Base-by-base conservation (phyloP, 2,329 filamentous ascomycete species). In the Fusarium camptoceras region DNA sequence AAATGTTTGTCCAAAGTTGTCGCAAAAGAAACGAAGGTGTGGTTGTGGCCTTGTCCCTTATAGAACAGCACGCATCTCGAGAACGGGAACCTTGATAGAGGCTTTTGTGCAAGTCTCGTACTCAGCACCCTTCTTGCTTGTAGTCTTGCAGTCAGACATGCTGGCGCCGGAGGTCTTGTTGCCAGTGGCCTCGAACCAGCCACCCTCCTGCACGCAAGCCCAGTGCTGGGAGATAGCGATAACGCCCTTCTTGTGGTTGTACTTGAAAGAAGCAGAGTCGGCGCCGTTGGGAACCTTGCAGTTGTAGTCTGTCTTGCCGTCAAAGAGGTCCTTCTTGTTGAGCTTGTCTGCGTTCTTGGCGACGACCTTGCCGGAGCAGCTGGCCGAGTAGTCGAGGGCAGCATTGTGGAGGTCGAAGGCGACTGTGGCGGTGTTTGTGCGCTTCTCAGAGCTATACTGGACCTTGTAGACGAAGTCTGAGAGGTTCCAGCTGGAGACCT, bases 321-420 rank as follows among this genome's bases (percentile, higher is more conserved):
- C 83, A 78, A 86, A 87, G 75, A 85, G 86, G 66, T 84, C 81
- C 28, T 84, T 25, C 25, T 47, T 47, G 44, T 47, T 47, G 18
- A 47, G 44, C 44, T 47, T 47, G 44, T 47, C 44, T 28, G 44
- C 25, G 44, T 53, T 81, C 30, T 65, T 71, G 20, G 84, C 78
- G 75, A 80, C 78, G 62, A 71, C 76, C 37, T 71, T 48, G 54
- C 78, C 83, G 25, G 59, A 70, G 81, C 86, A 87, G 53, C 60
- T 68, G 59, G 79, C 77, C 28, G 73, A 70, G 69, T 81, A 80
- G 51, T 78, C 71, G 44, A 85, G 73, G 42, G 79, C 84, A 16
- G 81, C 77, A 81, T 87, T 87, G 60, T 77, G 75, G 10, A 87
- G 78, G 67, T 82, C 83, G 77, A 88, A 87, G 71, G 76, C 78